Conservation (phyloP, 495 filamentous ascomycete genomes). For the Aspergillus hancockii region DNA sequence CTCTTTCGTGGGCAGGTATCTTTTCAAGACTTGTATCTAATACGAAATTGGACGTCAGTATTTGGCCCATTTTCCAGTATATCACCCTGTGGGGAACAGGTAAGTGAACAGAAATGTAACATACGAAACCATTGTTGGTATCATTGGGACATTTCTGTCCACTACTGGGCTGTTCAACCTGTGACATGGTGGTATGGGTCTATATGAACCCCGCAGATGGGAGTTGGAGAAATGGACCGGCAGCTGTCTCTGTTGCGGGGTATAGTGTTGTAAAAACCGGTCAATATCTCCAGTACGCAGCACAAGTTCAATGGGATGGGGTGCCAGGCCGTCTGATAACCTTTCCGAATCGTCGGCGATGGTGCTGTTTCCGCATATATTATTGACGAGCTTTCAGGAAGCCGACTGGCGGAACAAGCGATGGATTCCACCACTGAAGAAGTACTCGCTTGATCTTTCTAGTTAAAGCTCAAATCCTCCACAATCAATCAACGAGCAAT, state of each 20-base stretch:
- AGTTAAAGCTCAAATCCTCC: not conserved
- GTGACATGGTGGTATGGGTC: conserved; percentile 5
- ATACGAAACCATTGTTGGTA: conserved; percentile 4
- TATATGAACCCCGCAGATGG: not conserved
- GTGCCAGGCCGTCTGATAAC: not conserved
- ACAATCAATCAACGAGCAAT: conserved; percentile 6
- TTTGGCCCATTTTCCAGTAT: not conserved
- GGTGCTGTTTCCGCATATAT: not conserved
- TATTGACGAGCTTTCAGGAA: not conserved
- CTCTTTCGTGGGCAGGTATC: conserved; percentile 23
- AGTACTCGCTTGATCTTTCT: not conserved
- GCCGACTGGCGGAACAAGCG: not conserved
- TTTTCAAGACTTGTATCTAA: conserved; percentile 15
- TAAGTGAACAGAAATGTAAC: not conserved
- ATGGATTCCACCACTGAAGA: not conserved
- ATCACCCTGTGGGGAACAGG: not conserved
- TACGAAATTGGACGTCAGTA: not conserved
- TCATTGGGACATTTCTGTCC: conserved; percentile 5
- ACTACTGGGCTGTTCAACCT: not conserved
- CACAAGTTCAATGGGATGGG: not conserved
- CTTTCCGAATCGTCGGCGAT: not conserved
- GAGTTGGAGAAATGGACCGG: not conserved
- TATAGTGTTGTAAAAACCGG: not conserved
- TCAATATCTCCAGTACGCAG: not conserved
- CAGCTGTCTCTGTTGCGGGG: not conserved